Evolutionary conservation across 1,284 basidiomycete genomes (phyloP).

Genomic region (Papiliotrema fonsecae): DNA sequence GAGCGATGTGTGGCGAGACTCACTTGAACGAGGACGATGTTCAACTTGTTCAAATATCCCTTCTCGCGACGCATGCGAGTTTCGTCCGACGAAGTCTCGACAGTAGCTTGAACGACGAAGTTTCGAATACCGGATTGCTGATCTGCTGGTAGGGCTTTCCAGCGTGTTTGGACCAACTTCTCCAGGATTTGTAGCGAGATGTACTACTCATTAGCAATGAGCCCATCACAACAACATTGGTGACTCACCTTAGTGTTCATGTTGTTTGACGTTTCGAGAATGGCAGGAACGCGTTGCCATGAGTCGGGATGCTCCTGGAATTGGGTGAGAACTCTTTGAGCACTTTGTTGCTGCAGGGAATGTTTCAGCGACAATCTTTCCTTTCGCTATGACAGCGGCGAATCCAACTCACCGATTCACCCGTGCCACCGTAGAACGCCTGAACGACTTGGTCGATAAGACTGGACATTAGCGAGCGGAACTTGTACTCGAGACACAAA

Average conservation of each 20-base stretch:
- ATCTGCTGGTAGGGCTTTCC: constrained; percentile 92
- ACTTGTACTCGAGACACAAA: background rate
- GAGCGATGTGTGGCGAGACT: constrained; percentile 21
- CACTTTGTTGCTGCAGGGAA: constrained; percentile 72
- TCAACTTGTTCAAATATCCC: constrained; percentile 95
- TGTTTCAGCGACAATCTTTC: too few relatives aligned
- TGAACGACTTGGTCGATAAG: constrained; percentile 81
- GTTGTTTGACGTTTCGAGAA: constrained; percentile 79
- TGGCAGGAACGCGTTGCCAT: constrained; percentile 94
- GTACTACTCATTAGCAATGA: constrained; percentile 56
- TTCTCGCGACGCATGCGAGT: constrained; percentile 82
- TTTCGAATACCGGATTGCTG: constrained; percentile 95
- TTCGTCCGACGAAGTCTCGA: constrained; percentile 89
- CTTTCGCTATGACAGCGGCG: background rate
- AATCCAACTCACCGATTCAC: constrained; percentile 60
- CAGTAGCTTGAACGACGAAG: constrained; percentile 90
- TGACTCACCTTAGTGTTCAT: constrained; percentile 80
- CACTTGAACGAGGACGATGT: constrained; percentile 91
- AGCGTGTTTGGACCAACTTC: constrained; percentile 87
- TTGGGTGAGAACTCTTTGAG: constrained; percentile 85
- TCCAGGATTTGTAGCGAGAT: constrained; percentile 92
- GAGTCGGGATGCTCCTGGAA: constrained; percentile 97
- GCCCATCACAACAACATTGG: constrained; percentile 1
- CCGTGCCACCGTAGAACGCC: constrained; percentile 73
- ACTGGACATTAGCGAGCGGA: constrained; percentile 23